phyloP scores from a whole-genome alignment of 371 early-diverging fungal species.

The Funneliformis caledonium region DNA sequence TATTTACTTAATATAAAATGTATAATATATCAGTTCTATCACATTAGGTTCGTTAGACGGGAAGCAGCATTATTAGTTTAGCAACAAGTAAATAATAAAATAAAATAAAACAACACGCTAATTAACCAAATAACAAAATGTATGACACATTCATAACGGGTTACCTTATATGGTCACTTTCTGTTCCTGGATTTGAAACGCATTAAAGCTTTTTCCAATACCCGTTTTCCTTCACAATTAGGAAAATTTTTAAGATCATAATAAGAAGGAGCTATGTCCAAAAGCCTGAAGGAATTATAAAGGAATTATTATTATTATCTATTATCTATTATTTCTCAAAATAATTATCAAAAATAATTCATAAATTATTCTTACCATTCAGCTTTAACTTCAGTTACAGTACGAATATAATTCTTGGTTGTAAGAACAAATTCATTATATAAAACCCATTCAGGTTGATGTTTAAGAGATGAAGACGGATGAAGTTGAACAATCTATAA shows the following conservation, averaged over 20 bases:
- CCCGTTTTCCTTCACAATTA: slow-evolving; percentile 88
- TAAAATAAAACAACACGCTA: neutral
- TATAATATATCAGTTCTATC: slow-evolving; percentile 8
- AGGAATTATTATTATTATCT: neutral
- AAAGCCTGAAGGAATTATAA: slow-evolving; percentile 49
- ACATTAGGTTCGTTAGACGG: neutral
- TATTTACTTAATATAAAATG: neutral
- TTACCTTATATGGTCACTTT: slow-evolving; percentile 3
- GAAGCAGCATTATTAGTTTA: slow-evolving; percentile 13
- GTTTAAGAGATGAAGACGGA: slow-evolving; percentile 85
- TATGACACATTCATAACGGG: neutral
- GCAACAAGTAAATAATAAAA: slow-evolving; percentile 12
- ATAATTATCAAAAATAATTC: slow-evolving; percentile 64
- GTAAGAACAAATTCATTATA: slow-evolving; percentile 99
- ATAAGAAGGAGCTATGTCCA: slow-evolving; percentile 88
- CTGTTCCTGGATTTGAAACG: neutral
- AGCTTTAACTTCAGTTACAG: slow-evolving; percentile 85
- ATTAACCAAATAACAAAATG: slow-evolving; percentile 12
- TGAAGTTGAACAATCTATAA: slow-evolving; percentile 83
- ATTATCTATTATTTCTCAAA: neutral
- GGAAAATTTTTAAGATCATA: slow-evolving; percentile 88
- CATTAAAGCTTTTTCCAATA: slow-evolving; percentile 61
- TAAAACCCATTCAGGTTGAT: slow-evolving; percentile 95
- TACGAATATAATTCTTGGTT: slow-evolving; percentile 93
- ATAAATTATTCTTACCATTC: slow-evolving; percentile 92